Conservation (phyloP, 192 early-diverging fungal species). For the Rhizophlyctis rosea region DNA sequence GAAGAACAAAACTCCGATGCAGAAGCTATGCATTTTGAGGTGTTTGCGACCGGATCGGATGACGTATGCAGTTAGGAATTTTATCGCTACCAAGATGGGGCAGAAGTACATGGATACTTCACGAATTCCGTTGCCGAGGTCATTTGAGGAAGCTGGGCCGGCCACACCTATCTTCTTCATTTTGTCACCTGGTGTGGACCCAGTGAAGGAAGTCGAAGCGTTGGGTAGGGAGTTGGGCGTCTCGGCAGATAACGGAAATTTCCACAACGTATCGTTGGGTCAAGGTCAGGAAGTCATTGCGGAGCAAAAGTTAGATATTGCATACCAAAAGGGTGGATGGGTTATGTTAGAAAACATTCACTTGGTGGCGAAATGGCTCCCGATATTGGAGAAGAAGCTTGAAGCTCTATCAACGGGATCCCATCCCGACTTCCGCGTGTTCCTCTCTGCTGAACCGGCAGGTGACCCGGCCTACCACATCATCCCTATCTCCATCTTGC, state of each 20-base stretch:
- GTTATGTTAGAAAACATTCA: constrained; percentile 72
- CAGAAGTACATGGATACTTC: constrained; percentile 52
- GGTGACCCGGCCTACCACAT: constrained; percentile 60
- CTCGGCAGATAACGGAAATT: constrained; percentile 57
- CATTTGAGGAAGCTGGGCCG: constrained; percentile 54
- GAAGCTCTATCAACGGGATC: constrained; percentile 51
- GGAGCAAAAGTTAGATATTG: constrained; percentile 60
- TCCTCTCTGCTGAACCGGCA: constrained; percentile 62
- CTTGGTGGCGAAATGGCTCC: constrained; percentile 65
- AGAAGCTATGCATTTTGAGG: constrained; percentile 63
- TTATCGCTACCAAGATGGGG: constrained; percentile 59
- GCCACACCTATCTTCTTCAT: constrained; percentile 67
- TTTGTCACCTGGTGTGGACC: constrained; percentile 66
- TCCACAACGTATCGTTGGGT: constrained; percentile 67
- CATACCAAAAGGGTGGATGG: constrained; percentile 62
- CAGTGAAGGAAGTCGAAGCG: constrained; percentile 66
- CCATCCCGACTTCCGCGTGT: constrained; percentile 56
- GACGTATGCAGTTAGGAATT: constrained; percentile 61
- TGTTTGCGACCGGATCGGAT: constrained; percentile 62
- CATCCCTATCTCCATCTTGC: constrained; percentile 64
- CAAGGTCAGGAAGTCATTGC: constrained; percentile 69
- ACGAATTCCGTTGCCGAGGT: constrained; percentile 49
- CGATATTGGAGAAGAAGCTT: constrained; percentile 63
- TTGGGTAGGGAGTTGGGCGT: constrained; percentile 48
- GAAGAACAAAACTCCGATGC: constrained; percentile 63